Conservation (phyloP, 768 basidiomycete genomes). For the Naganishia vaughanmartiniae region DNA sequence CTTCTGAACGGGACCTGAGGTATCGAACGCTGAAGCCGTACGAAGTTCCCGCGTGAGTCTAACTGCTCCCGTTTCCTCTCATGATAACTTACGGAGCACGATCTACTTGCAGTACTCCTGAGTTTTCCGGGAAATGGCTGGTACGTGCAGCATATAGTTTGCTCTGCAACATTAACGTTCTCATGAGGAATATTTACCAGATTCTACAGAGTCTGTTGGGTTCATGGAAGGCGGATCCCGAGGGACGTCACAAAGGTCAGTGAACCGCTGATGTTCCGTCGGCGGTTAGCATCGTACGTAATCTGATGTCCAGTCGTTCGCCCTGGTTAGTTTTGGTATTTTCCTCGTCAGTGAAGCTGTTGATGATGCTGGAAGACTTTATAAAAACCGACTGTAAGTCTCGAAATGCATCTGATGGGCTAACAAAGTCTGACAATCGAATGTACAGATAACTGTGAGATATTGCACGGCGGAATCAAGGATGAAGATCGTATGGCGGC, state of each 20-base stretch:
- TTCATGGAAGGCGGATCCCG: constrained; percentile 60
- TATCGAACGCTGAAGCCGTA: constrained; percentile 14
- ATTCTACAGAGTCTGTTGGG: constrained; percentile 68
- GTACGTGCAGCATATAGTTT: constrained; percentile 32
- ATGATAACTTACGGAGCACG: background rate
- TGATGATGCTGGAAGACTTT: constrained; percentile 70
- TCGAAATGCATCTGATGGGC: constrained; percentile 42
- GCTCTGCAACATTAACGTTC: background rate
- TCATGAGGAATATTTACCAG: constrained; percentile 52
- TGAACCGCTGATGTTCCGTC: background rate
- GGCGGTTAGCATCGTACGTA: background rate
- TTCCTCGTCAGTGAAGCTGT: constrained; percentile 83
- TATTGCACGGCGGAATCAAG: constrained; percentile 74
- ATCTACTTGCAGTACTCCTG: background rate
- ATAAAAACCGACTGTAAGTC: background rate
- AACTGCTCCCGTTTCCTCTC: background rate
- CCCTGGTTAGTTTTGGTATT: constrained; percentile 69
- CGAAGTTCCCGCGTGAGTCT: constrained; percentile 26
- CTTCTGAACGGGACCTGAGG: background rate
- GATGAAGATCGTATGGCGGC: constrained; percentile 72
- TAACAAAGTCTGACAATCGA: background rate
- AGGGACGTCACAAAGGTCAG: constrained; percentile 62
- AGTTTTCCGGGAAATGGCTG: constrained; percentile 46
- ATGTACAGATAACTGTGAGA: constrained; percentile 57
- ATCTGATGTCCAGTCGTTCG: background rate